Percentiles rank a stretch among this genome's conserved stretches.
phyloP scores from a whole-genome alignment of 805 yeast species.

The Barnettozyma sucrosica region DNA sequence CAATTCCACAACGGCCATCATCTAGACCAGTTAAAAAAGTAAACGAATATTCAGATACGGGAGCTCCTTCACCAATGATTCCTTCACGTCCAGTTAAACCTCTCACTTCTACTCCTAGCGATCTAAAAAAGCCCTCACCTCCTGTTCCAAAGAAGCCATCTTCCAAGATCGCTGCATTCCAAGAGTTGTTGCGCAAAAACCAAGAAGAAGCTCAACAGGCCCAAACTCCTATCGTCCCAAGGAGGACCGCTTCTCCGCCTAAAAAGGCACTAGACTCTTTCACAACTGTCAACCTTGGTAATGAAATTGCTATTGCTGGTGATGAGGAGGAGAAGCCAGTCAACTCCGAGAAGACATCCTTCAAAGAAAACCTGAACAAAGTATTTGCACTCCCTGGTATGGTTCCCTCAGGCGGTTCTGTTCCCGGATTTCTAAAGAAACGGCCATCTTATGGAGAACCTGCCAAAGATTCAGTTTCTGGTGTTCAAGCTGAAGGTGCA shows the following conservation, averaged over 20 bases:
- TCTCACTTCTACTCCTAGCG: background rate
- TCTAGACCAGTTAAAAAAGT: constrained; percentile 11
- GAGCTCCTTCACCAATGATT: background rate
- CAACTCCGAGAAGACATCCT: constrained; percentile 25
- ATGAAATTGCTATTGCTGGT: background rate
- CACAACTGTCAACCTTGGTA: background rate
- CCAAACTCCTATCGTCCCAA: constrained; percentile 18
- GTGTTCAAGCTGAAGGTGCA: constrained; percentile 9
- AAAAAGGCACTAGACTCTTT: background rate
- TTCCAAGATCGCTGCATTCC: constrained; percentile 75
- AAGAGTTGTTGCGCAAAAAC: constrained; percentile 58
- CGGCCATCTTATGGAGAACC: background rate
- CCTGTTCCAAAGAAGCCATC: constrained; percentile 75
- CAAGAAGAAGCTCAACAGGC: constrained; percentile 44
- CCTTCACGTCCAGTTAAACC: background rate
- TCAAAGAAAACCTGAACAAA: constrained; percentile 57
- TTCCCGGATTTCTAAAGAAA: constrained; percentile 17
- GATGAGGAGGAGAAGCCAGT: background rate
- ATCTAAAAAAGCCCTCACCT: constrained; percentile 36
- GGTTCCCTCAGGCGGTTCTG: constrained; percentile 28
- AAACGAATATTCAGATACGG: background rate
- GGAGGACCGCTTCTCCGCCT: constrained; percentile 36
- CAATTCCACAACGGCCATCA: constrained; percentile 3
- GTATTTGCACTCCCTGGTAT: constrained; percentile 54
- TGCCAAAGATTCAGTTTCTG: constrained; percentile 3